A percentile compares a stretch with the other conserved stretches of the same genome.
Evolutionary conservation across 2,329 filamentous ascomycete species (phyloP).

Genomic region (Penicillium sclerotigenum): DNA sequence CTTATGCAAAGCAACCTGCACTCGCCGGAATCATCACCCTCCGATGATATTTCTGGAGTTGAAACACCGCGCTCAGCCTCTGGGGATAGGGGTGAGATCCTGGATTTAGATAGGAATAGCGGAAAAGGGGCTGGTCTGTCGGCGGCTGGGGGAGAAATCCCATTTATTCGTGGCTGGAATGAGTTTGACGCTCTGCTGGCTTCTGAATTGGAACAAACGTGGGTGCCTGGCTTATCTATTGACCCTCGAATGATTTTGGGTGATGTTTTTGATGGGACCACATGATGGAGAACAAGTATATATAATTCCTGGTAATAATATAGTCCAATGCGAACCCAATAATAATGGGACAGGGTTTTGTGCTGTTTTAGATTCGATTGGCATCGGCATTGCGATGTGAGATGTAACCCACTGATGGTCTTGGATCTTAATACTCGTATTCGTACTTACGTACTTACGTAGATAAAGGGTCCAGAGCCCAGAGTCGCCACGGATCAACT

Average conservation of each 20-base stretch:
- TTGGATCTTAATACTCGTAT: slow-evolving; percentile 1
- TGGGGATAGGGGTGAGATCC: not conserved
- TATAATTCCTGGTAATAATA: not conserved
- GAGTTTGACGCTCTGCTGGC: slow-evolving; percentile 38
- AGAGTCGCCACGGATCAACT: not conserved
- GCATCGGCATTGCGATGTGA: slow-evolving; percentile 3
- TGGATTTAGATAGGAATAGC: slow-evolving; percentile 16
- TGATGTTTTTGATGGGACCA: not conserved
- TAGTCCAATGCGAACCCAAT: not conserved
- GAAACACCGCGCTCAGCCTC: slow-evolving; percentile 7
- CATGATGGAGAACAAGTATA: not conserved
- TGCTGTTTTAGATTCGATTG: not conserved
- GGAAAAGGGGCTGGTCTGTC: slow-evolving; percentile 12
- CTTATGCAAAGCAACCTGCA: slow-evolving; percentile 6
- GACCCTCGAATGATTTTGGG: slow-evolving; percentile 17
- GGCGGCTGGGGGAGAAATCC: slow-evolving; percentile 1
- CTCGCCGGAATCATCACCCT: slow-evolving; percentile 1
- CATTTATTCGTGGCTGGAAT: slow-evolving; percentile 29
- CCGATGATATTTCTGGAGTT: slow-evolving; percentile 8
- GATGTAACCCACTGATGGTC: slow-evolving; percentile 11
- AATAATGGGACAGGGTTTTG: not conserved
- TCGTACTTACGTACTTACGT: too few relatives aligned
- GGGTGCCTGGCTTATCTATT: slow-evolving; percentile 12
- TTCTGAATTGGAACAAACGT: slow-evolving; percentile 22
- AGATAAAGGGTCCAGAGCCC: not conserved